Conservation (phyloP, 257 asterid genomes). For the Nicotiana tomentosiformis region DNA sequence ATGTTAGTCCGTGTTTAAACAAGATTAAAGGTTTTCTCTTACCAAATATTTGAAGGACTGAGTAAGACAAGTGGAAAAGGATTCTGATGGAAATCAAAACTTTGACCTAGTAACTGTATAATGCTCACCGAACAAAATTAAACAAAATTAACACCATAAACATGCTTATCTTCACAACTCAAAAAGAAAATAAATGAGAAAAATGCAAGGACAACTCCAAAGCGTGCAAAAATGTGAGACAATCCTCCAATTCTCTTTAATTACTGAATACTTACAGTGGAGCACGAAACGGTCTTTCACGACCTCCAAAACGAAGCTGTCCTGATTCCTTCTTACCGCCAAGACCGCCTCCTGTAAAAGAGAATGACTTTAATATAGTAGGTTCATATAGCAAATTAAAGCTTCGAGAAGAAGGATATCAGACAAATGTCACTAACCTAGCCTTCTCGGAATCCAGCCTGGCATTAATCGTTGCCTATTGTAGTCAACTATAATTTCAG, state of each 20-base stretch:
- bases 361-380: slow-evolving; percentile 12
- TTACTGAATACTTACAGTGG: not conserved
- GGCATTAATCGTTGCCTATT: slow-evolving; percentile 94
- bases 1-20: not conserved
- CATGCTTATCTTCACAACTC: not conserved
- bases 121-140: not conserved
- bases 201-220: slow-evolving; percentile 31
- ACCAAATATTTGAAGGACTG: not conserved
- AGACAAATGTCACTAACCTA: slow-evolving; percentile 40
- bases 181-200: not conserved
- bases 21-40: not conserved
- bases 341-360: slow-evolving; percentile 80
- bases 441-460: slow-evolving; percentile 98
- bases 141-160: not conserved
- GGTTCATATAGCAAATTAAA: not conserved
- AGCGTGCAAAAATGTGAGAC: slow-evolving; percentile 37
- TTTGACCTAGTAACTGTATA: not conserved
- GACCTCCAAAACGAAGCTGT: slow-evolving; percentile 96
- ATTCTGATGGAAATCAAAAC: not conserved
- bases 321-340: slow-evolving; percentile 99
- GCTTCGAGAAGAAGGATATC: not conserved
- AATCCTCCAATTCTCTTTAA: not conserved
- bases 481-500: slow-evolving; percentile 88
- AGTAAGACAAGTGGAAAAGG: not conserved
- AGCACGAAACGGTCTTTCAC: slow-evolving; percentile 55